Conservation (phyloP, 306 rosid species). For the Dalbergia cochinchinensis region DNA sequence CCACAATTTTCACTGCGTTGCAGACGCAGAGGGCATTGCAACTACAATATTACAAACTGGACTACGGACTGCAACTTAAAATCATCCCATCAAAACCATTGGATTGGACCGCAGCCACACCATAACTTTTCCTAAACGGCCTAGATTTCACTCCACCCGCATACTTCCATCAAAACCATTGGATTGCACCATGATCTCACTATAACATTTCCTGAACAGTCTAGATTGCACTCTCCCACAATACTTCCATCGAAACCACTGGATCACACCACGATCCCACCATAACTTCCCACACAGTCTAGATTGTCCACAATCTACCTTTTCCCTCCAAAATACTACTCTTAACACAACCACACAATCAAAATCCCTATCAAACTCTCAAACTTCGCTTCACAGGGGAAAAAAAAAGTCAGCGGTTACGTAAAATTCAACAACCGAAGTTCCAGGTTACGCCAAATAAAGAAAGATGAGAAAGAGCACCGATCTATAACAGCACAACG, state of each 20-base stretch:
- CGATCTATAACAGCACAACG: neutral
- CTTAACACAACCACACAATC: neutral
- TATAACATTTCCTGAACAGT: neutral
- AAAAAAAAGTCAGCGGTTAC: neutral
- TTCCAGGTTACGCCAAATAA: neutral
- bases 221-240: neutral
- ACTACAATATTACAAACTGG: no score
- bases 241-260: neutral
- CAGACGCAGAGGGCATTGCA: no score
- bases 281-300: neutral
- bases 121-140: no score
- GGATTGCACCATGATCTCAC: neutral
- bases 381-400: neutral
- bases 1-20: no score
- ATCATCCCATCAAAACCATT: no score
- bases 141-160: no score
- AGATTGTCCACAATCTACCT: no score
- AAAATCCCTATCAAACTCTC: neutral
- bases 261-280: neutral
- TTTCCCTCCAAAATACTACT: neutral
- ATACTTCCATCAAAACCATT: neutral
- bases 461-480: neutral
- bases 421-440: neutral
- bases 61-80: no score
- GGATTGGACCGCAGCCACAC: neutral